Percentiles rank a stretch among this genome's conserved stretches.
These are phyloP conservation scores for Zopfia rhizophila DNA, from an alignment of 2,329 filamentous ascomycete species.

Conservation along the genomic window DNA sequence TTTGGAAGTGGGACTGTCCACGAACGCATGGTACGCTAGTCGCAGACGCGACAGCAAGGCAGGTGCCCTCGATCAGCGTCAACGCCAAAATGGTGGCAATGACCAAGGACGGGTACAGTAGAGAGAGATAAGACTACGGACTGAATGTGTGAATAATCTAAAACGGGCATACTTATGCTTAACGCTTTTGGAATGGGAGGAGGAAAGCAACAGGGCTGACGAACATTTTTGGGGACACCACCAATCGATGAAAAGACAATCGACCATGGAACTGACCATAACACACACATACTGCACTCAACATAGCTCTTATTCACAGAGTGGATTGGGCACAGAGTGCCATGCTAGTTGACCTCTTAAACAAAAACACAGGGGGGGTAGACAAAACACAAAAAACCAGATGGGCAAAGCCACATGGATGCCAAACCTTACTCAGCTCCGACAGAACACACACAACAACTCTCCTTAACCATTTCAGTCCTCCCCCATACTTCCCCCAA, in stretches of 20 bases:
- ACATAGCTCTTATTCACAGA: slow-evolving; percentile 17
- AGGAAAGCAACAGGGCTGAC: too few relatives aligned
- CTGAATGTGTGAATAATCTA: too few relatives aligned
- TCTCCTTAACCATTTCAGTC: slow-evolving; percentile 35
- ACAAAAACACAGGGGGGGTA: slow-evolving; percentile 21
- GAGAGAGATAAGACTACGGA: too few relatives aligned
- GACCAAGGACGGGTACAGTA: slow-evolving; percentile 24
- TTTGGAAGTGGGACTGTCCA: neutral
- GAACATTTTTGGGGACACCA: too few relatives aligned
- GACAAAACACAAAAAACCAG: slow-evolving; percentile 20
- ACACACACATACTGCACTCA: too few relatives aligned
- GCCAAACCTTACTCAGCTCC: slow-evolving; percentile 39
- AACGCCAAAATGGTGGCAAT: slow-evolving; percentile 16
- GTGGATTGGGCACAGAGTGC: slow-evolving; percentile 30
- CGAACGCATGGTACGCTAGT: too few relatives aligned
- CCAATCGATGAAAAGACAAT: too few relatives aligned
- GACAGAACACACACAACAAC: slow-evolving; percentile 25
- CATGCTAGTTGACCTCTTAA: slow-evolving; percentile 29
- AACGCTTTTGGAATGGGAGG: too few relatives aligned
- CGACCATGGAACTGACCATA: too few relatives aligned
- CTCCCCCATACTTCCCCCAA: slow-evolving; percentile 31
- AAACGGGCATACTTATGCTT: too few relatives aligned
- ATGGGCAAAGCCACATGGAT: slow-evolving; percentile 26
- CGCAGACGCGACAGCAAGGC: neutral
- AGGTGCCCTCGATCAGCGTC: slow-evolving; percentile 23